A percentile compares a stretch with the other conserved stretches of the same genome.
Evolutionary conservation across 1,139 yeast species (phyloP).

Genomic region (Protomyces pachydermus): DNA sequence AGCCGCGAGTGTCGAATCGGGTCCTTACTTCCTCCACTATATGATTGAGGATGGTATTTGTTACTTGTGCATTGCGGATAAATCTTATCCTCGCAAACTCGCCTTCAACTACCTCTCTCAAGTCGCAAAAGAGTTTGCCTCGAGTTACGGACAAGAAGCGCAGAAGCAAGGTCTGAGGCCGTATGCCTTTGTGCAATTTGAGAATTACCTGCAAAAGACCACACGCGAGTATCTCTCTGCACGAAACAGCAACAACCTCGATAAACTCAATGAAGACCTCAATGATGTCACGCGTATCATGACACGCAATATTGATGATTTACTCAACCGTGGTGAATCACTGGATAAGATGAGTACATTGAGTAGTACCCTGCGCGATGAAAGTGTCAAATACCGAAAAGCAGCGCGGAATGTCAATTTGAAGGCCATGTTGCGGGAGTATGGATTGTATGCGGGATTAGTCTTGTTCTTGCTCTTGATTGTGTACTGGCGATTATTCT

Average conservation of each 20-base stretch:
- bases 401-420: slow-evolving; percentile 88
- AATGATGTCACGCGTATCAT: slow-evolving; percentile 91
- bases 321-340: slow-evolving; percentile 89
- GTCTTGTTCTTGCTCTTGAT: slow-evolving; percentile 69
- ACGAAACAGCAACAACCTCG: slow-evolving; percentile 70
- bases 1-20: slow-evolving; percentile 80
- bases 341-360: slow-evolving; percentile 87
- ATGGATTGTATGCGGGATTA: slow-evolving; percentile 75
- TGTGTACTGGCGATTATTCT: slow-evolving; percentile 50
- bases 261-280: slow-evolving; percentile 75
- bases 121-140: slow-evolving; percentile 72
- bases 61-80: slow-evolving; percentile 71
- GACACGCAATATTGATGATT: slow-evolving; percentile 93
- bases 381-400: slow-evolving; percentile 79
- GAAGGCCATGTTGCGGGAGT: slow-evolving; percentile 81
- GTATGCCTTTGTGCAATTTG: slow-evolving; percentile 84
- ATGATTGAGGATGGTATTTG: slow-evolving; percentile 56
- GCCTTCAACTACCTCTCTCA: slow-evolving; percentile 85
- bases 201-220: slow-evolving; percentile 74
- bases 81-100: slow-evolving; percentile 76
- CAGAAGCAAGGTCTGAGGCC: slow-evolving; percentile 65
- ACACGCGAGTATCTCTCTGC: slow-evolving; percentile 85
- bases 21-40: slow-evolving; percentile 62
- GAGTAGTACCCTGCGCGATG: slow-evolving; percentile 71
- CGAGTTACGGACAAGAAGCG: slow-evolving; percentile 72